Percentiles rank a stretch among this genome's conserved stretches.
Evolutionary conservation across 208 protist genomes (phyloP).

Genomic region (Trypanosoma conorhini): DNA sequence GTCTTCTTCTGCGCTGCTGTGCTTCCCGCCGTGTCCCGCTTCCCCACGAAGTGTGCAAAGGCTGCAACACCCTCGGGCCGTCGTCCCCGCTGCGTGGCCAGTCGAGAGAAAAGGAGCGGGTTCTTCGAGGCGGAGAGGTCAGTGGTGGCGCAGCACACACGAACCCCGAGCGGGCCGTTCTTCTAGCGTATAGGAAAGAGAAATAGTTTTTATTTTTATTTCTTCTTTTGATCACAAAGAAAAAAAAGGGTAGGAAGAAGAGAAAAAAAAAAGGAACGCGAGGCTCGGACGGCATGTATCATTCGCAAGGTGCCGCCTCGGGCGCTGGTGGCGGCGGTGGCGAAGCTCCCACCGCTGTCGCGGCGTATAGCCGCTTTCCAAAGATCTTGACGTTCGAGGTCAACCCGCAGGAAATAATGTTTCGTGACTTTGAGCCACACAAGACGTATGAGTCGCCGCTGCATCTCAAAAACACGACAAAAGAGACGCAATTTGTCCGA

Average conservation of each 20-base stretch:
- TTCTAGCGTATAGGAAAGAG: neutral
- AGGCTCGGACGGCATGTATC: slow-evolving; percentile 15
- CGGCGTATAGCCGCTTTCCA: slow-evolving; percentile 16
- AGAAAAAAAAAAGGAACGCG: neutral
- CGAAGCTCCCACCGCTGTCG: neutral
- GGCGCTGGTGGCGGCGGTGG: neutral
- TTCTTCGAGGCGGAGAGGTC: neutral
- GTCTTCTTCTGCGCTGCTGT: neutral
- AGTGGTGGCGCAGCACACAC: neutral
- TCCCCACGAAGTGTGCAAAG: neutral
- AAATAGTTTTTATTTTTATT: neutral
- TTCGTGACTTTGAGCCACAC: slow-evolving; percentile 76
- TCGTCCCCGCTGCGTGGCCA: neutral
- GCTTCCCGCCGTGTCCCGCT: neutral
- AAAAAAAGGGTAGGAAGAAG: slow-evolving; percentile 3
- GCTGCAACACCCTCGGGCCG: neutral
- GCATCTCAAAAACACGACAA: slow-evolving; percentile 85
- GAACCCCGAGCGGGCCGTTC: neutral
- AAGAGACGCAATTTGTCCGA: slow-evolving; percentile 77
- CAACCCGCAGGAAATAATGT: slow-evolving; percentile 74
- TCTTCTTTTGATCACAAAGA: slow-evolving; percentile 2
- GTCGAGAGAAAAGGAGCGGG: neutral
- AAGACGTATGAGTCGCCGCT: slow-evolving; percentile 69
- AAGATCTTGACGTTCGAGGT: slow-evolving; percentile 71
- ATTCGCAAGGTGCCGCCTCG: slow-evolving; percentile 18